Base-by-base conservation (phyloP, 768 basidiomycete genomes). In the Serpula lacrymans region DNA sequence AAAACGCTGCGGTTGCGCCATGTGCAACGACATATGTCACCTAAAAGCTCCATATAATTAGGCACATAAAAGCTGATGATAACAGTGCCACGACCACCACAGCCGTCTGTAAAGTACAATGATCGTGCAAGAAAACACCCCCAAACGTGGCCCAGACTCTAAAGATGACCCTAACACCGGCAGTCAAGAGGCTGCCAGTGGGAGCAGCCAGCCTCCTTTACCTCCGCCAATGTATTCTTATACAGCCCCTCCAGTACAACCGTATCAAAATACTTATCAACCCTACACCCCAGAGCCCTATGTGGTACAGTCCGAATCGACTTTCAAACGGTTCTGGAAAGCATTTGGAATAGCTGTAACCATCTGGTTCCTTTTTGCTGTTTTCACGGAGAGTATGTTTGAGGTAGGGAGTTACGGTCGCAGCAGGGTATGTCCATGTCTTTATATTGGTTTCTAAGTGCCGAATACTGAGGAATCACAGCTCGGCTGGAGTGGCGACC, bases 301-400 rank as follows among this genome's bases (percentile, higher is more conserved):
- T 18, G 18, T 43, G 18, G 14, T 22, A 12, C 14, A 27, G 24
- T 30, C 39, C 16, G 32, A 42, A 24, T 29, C 45, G 3, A 25
- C 55, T 2, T 29, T 22, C 27, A 32, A 32, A 21, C 48, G 60
- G 20, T 63, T 63, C 43, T 37, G 48, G 45, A 53, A 49, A 36
- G 60, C 59, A 3, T 49, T 63, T 17, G 25, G 38, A 5, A 43
- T 60, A 17, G 59, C 59, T 13, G 13, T 51, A 11, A 29, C 50
- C 22, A 49, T 62, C 11, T 63, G 55, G 52, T 16, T 53, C 21
- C 17, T 46, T 6, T 9, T 37, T 12, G 41, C 27, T 22, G 41
- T 18, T n/a, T 23, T 43, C 34, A 37, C 45, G 4, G 13, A 23
- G 16, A 30, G 34, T 16, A 13, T 35, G 17, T 11, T 26, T n/a